Conservation (phyloP, 2,329 filamentous ascomycete genomes). For the Phialophora macrospora region DNA sequence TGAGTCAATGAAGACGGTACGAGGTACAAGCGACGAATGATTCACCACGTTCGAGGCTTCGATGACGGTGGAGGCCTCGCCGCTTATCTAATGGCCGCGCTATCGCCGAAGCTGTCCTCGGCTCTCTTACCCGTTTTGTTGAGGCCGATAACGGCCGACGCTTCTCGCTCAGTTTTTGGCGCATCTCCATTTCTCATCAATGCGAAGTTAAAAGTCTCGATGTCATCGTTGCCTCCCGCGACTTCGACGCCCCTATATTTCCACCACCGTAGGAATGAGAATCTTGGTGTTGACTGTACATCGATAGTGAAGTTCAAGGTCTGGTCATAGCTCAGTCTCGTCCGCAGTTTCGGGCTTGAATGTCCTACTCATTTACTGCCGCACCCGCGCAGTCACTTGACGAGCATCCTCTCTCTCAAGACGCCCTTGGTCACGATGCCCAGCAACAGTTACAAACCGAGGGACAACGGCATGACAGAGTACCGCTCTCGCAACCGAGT, state of each 20-base stretch:
- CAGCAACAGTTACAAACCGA: slow-evolving; percentile 15
- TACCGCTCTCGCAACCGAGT: slow-evolving; percentile 34
- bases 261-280: slow-evolving; percentile 1
- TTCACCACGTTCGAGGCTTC: neutral
- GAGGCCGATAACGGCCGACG: slow-evolving; percentile 21
- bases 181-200: slow-evolving; percentile 25
- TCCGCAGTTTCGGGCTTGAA: slow-evolving; percentile 26
- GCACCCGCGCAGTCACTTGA: slow-evolving; percentile 32
- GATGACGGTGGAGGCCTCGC: neutral
- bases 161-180: slow-evolving; percentile 10
- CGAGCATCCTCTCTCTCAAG: slow-evolving; percentile 27
- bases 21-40: neutral
- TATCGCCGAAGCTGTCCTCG: slow-evolving; percentile 21
- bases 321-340: slow-evolving; percentile 1
- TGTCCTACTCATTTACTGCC: slow-evolving; percentile 36
- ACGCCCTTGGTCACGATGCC: slow-evolving; percentile 32
- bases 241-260: slow-evolving; percentile 7
- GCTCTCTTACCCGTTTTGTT: slow-evolving; percentile 8
- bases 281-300: neutral
- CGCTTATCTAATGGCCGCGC: slow-evolving; percentile 21
- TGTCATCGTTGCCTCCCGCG: slow-evolving; percentile 30
- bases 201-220: slow-evolving; percentile 16
- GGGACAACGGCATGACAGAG: slow-evolving; percentile 41
- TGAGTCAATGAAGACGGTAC: slow-evolving; percentile 7
- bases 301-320: neutral